phyloP scores from a whole-genome alignment of 805 yeast genomes.

The Hanseniaspora meyeri region DNA sequence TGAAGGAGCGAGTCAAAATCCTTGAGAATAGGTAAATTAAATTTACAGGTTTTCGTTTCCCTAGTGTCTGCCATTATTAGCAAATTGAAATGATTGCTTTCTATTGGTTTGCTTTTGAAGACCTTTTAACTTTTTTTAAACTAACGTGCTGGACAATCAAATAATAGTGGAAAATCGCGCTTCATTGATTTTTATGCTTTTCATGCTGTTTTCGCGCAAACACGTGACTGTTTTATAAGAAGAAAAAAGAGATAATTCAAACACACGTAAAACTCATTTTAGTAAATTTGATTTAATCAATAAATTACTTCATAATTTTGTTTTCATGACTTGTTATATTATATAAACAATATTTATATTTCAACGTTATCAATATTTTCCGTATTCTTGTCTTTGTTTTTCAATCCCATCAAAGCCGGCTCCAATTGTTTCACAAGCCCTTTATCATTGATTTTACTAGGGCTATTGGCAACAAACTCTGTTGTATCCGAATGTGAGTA shows the following conservation, averaged over 20 bases:
- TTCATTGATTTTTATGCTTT: background rate
- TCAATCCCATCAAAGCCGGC: slow-evolving; percentile 9
- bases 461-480: background rate
- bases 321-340: background rate
- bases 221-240: background rate
- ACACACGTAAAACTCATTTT: background rate
- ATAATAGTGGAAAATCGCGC: background rate
- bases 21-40: slow-evolving; percentile 38
- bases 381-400: background rate
- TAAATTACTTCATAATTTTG: too few relatives aligned
- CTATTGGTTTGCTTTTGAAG: too few relatives aligned
- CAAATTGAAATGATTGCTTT: background rate
- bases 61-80: background rate
- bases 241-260: too few relatives aligned
- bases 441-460: background rate
- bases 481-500: background rate
- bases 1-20: slow-evolving; percentile 60
- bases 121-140: too few relatives aligned
- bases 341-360: background rate
- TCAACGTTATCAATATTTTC: background rate
- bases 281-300: too few relatives aligned
- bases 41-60: background rate
- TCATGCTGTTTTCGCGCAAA: background rate
- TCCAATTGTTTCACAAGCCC: background rate
- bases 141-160: background rate